A percentile compares a stretch with the other conserved stretches of the same genome.
These are phyloP conservation scores for Syzygium grande DNA, from an alignment of 345 rosid species.

Conservation along the genomic window DNA sequence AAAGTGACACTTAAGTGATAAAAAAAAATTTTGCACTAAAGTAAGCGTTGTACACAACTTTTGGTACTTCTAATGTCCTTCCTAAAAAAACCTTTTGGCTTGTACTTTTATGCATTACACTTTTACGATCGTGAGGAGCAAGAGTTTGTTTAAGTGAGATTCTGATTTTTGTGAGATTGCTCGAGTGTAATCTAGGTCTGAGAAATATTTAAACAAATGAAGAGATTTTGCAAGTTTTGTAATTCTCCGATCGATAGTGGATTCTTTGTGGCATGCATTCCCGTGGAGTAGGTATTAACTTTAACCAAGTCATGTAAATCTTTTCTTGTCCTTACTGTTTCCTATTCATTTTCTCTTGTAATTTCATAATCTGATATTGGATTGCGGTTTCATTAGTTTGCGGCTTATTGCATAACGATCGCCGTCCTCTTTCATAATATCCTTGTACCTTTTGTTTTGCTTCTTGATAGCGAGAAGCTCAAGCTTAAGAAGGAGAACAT, in stretches of 20 bases:
- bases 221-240: not conserved
- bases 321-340: not conserved
- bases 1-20: too few relatives aligned
- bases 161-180: not conserved
- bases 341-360: not conserved
- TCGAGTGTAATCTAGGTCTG: not conserved
- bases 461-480: not conserved
- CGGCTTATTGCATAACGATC: not conserved
- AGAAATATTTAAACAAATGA: too few relatives aligned
- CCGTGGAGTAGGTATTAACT: not conserved
- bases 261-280: too few relatives aligned
- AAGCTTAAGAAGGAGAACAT: not conserved
- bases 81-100: too few relatives aligned
- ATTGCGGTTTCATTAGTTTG: not conserved
- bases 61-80: too few relatives aligned
- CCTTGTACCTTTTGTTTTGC: not conserved
- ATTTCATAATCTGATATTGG: too few relatives aligned
- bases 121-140: too few relatives aligned
- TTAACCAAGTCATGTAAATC: not conserved
- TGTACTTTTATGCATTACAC: too few relatives aligned
- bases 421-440: not conserved
- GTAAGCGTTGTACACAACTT: too few relatives aligned
- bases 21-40: too few relatives aligned
- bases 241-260: not conserved
- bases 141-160: not conserved